A percentile compares a stretch with the other conserved stretches of the same genome.
Conservation (phyloP, 495 filamentous ascomycete species). For the Chaetomium fimeti region DNA sequence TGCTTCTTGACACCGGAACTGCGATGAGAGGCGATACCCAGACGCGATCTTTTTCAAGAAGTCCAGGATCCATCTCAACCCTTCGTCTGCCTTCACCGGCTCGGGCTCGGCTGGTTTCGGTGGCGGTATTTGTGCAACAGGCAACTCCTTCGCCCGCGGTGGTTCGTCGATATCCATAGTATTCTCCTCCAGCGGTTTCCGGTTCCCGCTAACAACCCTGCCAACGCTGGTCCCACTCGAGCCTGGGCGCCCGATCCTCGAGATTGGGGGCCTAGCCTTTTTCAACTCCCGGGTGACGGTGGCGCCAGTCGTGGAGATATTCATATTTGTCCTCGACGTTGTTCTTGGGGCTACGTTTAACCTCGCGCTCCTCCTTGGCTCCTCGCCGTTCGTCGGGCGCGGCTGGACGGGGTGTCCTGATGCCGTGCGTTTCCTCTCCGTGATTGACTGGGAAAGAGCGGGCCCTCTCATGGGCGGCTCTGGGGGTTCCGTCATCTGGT, state of each 20-base stretch:
- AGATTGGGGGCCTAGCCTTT: slow-evolving; percentile 67
- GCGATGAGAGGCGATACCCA: slow-evolving; percentile 71
- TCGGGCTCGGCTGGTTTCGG: slow-evolving; percentile 50
- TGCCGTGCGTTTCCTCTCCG: slow-evolving; percentile 77
- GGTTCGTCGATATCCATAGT: slow-evolving; percentile 61
- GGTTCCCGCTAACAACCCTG: slow-evolving; percentile 83
- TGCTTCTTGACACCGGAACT: slow-evolving; percentile 75
- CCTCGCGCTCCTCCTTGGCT: slow-evolving; percentile 75
- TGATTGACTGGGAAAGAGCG: slow-evolving; percentile 36
- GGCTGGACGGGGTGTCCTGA: slow-evolving; percentile 75
- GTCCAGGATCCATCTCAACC: slow-evolving; percentile 72
- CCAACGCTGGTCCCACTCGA: slow-evolving; percentile 65
- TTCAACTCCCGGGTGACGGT: slow-evolving; percentile 70
- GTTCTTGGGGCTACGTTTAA: slow-evolving; percentile 60
- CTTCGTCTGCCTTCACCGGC: slow-evolving; percentile 65
- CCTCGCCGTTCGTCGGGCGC: slow-evolving; percentile 53
- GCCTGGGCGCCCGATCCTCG: slow-evolving; percentile 50
- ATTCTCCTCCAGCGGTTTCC: slow-evolving; percentile 64
- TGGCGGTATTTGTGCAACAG: slow-evolving; percentile 33
- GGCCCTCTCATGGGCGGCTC: slow-evolving; percentile 24
- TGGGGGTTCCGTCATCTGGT: slow-evolving; percentile 29
- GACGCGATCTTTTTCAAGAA: slow-evolving; percentile 77
- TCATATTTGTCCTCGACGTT: slow-evolving; percentile 59
- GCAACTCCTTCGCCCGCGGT: slow-evolving; percentile 52
- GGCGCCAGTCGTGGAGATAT: slow-evolving; percentile 54